Percentiles rank a stretch among this genome's conserved stretches.
Evolutionary conservation across 192 early-diverging fungal species (phyloP).

Genomic region (Lobosporangium transversale): DNA sequence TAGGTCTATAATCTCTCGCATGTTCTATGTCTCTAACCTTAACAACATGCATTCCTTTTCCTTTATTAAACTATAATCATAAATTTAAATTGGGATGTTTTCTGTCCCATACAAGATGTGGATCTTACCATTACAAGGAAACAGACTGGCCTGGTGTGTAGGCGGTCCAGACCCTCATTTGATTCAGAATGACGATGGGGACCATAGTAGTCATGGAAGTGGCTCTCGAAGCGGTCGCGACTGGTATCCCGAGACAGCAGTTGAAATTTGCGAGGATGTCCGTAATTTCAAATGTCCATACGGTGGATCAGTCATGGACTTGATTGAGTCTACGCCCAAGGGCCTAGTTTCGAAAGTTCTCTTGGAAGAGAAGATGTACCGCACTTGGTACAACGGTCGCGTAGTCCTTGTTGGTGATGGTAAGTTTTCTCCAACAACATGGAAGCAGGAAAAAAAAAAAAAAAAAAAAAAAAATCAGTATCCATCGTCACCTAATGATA

Average conservation of each 20-base stretch:
- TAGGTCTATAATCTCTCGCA: too few relatives aligned
- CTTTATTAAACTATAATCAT: too few relatives aligned
- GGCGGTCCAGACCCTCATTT: constrained; percentile 48
- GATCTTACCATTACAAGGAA: constrained; percentile 48
- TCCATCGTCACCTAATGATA: too few relatives aligned
- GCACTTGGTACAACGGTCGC: constrained; percentile 47
- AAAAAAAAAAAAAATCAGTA: too few relatives aligned
- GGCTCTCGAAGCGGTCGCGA: constrained; percentile 20
- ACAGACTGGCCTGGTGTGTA: constrained; percentile 50
- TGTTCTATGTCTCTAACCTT: too few relatives aligned
- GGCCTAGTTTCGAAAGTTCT: constrained; percentile 41
- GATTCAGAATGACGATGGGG: constrained; percentile 5
- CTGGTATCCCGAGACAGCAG: constrained; percentile 47
- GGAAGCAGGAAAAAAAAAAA: too few relatives aligned
- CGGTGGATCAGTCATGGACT: constrained; percentile 50
- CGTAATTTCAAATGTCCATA: constrained; percentile 52
- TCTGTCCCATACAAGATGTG: too few relatives aligned
- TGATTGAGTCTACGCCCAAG: constrained; percentile 46
- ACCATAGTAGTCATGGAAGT: not conserved
- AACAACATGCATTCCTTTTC: too few relatives aligned
- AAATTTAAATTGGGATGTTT: too few relatives aligned
- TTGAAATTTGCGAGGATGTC: constrained; percentile 51
- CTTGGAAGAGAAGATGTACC: constrained; percentile 44
- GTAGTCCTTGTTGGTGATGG: constrained; percentile 47
- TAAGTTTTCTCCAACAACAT: too few relatives aligned